Percentiles rank a stretch among this genome's conserved stretches.
Evolutionary conservation across 1,284 basidiomycete genomes (phyloP).

Genomic region (Fistulinella cinereoalba): DNA sequence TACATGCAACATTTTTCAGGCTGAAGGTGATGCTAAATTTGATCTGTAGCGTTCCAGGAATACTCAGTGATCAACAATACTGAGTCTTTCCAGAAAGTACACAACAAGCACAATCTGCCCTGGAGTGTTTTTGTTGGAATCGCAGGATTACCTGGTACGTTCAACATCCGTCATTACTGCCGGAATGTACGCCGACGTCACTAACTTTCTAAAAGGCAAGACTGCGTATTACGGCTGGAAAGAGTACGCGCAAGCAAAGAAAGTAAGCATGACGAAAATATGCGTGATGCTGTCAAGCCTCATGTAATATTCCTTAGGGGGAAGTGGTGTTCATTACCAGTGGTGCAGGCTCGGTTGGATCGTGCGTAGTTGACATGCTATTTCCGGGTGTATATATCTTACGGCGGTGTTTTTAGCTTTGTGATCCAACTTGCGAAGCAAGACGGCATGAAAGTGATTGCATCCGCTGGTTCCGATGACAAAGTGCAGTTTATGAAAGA

Average conservation of each 20-base stretch:
- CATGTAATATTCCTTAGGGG: constrained; percentile 5
- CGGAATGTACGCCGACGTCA: not conserved
- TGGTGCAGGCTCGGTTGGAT: constrained; percentile 22
- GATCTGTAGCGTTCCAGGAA: constrained; percentile 19
- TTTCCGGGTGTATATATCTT: not conserved
- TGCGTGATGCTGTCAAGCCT: not conserved
- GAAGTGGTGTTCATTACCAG: constrained; percentile 18
- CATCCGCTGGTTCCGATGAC: constrained; percentile 39
- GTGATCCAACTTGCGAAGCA: constrained; percentile 36
- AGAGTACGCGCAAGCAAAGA: constrained; percentile 18
- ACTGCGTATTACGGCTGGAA: constrained; percentile 25
- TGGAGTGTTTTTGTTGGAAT: constrained; percentile 17
- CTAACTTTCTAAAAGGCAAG: constrained; percentile 7
- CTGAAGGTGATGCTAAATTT: not conserved
- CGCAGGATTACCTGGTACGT: constrained; percentile 12
- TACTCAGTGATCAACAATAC: constrained; percentile 11
- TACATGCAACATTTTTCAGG: not conserved
- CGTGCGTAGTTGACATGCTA: constrained; percentile 6
- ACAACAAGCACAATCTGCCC: constrained; percentile 19
- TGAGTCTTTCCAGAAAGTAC: constrained; percentile 6
- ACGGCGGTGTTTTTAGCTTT: constrained; percentile 7
- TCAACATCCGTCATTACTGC: not conserved
- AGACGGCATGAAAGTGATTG: constrained; percentile 39
- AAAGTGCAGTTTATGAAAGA: constrained; percentile 40
- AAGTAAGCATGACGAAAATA: not conserved